Conservation (phyloP, 495 filamentous ascomycete species). For the Achaetomiella virescens region DNA sequence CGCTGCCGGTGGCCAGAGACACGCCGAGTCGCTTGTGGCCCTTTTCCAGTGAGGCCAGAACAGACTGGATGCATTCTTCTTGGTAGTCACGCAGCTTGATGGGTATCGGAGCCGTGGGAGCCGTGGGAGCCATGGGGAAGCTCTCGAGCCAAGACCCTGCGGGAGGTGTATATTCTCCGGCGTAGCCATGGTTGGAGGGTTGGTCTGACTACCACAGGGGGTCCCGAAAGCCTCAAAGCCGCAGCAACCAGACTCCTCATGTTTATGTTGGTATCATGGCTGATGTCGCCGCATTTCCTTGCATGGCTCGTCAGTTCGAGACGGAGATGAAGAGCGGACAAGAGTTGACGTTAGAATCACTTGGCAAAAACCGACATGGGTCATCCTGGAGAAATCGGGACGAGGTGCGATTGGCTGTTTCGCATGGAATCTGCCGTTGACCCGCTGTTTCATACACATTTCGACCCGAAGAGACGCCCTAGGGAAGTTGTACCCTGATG, state of each 20-base stretch:
- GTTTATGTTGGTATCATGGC: neutral
- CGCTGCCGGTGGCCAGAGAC: conserved; percentile 84
- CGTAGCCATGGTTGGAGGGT: neutral
- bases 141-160: neutral
- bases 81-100: conserved; percentile 71
- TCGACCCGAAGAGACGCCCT: too few relatives aligned
- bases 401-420: neutral
- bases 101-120: conserved; percentile 6
- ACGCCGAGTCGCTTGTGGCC: conserved; percentile 81
- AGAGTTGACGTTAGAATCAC: conserved; percentile 3
- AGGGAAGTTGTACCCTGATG: too few relatives aligned
- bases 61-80: conserved; percentile 84
- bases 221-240: neutral
- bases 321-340: too few relatives aligned
- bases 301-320: neutral
- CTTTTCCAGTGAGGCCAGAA: conserved; percentile 60
- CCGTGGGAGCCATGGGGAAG: neutral
- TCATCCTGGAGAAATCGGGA: neutral
- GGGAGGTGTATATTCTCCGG: neutral
- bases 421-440: too few relatives aligned
- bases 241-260: neutral
- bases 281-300: neutral
- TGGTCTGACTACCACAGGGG: neutral
- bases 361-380: too few relatives aligned
- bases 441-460: too few relatives aligned